These are phyloP conservation scores for Spathaspora passalidarum DNA, from an alignment of 805 yeast species.

Conservation along the genomic window DNA sequence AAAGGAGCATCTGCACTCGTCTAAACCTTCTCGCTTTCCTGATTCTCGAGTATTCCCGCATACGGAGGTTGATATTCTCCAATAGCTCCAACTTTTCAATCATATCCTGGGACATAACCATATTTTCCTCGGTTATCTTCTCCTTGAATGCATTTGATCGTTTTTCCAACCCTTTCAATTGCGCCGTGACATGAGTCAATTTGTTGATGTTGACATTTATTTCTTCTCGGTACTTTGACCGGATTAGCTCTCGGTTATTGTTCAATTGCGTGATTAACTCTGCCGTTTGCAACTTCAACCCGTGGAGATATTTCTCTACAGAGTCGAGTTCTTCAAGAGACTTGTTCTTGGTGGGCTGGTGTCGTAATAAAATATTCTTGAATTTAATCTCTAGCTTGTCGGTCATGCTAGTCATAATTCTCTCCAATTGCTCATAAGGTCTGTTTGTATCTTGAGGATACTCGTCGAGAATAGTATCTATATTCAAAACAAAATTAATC, in stretches of 20 bases:
- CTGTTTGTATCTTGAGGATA: neutral
- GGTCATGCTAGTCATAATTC: conserved; percentile 5
- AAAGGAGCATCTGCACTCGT: conserved; percentile 21
- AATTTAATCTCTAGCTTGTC: conserved; percentile 4
- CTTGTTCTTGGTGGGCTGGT: neutral
- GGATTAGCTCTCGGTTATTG: conserved; percentile 15
- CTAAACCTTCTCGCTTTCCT: conserved; percentile 26
- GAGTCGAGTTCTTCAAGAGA: conserved; percentile 13
- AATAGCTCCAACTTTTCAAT: conserved; percentile 26
- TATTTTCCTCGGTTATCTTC: conserved; percentile 23
- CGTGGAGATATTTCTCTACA: conserved; percentile 17
- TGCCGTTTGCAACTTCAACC: conserved; percentile 16
- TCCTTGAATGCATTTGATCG: conserved; percentile 23
- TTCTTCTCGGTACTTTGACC: conserved; percentile 20
- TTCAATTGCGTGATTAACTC: conserved; percentile 18
- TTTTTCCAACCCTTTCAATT: conserved; percentile 22
- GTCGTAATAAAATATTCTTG: conserved; percentile 1
- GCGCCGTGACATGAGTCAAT: conserved; percentile 24
- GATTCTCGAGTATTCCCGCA: conserved; percentile 23
- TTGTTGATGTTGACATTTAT: conserved; percentile 25
- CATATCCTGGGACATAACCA: conserved; percentile 22
- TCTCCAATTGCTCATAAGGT: conserved; percentile 7
- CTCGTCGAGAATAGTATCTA: conserved; percentile 22
- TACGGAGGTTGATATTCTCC: conserved; percentile 27
- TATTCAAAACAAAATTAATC: conserved; percentile 24